A percentile compares a stretch with the other conserved stretches of the same genome.
phyloP scores from a whole-genome alignment of 306 rosid genomes.

The Quercus dentata region DNA sequence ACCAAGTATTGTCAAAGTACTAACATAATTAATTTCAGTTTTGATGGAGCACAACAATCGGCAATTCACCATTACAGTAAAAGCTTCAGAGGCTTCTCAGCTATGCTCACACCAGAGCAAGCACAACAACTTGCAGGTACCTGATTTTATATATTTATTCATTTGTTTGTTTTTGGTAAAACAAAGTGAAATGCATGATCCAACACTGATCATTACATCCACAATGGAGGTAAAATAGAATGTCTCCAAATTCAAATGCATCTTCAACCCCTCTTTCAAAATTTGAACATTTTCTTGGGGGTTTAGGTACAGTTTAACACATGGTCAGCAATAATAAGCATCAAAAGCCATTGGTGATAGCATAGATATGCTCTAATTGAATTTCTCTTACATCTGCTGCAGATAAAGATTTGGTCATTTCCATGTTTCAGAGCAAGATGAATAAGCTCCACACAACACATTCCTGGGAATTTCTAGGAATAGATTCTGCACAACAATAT shows the following conservation, averaged over 20 bases:
- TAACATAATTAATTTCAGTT: constrained; percentile 21
- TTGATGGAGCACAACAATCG: constrained; percentile 38
- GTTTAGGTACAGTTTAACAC: not conserved
- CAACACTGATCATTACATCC: not conserved
- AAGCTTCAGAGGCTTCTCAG: constrained; percentile 73
- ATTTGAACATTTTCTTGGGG: not conserved
- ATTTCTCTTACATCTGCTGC: constrained; percentile 21
- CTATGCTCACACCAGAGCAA: constrained; percentile 58
- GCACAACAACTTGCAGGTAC: constrained; percentile 54
- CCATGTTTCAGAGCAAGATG: constrained; percentile 65
- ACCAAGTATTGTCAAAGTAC: not conserved
- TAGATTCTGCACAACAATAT: constrained; percentile 29
- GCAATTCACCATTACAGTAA: constrained; percentile 59
- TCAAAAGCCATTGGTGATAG: too few relatives aligned
- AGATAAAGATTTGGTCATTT: constrained; percentile 47
- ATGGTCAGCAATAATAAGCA: not conserved
- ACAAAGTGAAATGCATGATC: not conserved
- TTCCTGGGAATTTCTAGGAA: constrained; percentile 68
- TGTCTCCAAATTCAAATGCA: not conserved
- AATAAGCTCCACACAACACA: constrained; percentile 55
- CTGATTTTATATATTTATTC: not conserved
- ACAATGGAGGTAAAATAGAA: not conserved
- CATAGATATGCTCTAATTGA: constrained; percentile 15
- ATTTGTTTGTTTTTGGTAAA: not conserved
- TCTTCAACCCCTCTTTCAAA: not conserved